These are phyloP conservation scores for Ampelomyces quisqualis DNA, from an alignment of 2,329 filamentous ascomycete species.

Conservation along the genomic window DNA sequence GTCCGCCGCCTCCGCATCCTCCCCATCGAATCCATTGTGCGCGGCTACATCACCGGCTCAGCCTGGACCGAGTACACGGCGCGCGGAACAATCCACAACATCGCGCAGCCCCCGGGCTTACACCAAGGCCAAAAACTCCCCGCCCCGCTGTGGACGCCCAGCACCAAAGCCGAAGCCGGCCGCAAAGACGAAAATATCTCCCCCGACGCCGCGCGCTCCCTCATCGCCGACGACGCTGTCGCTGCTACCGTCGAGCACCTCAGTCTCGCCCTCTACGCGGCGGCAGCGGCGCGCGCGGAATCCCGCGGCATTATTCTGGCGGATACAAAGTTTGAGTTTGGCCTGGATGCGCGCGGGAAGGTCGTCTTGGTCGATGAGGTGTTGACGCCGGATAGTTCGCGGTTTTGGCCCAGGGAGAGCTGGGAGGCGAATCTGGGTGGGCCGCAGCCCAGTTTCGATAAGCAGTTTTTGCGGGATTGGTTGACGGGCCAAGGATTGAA, in stretches of 20 bases:
- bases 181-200: slow-evolving; percentile 84
- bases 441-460: slow-evolving; percentile 83
- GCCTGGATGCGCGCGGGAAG: slow-evolving; percentile 61
- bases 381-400: slow-evolving; percentile 70
- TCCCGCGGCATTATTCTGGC: slow-evolving; percentile 73
- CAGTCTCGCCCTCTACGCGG: slow-evolving; percentile 63
- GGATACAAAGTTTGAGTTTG: slow-evolving; percentile 78
- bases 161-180: slow-evolving; percentile 79
- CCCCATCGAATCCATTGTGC: slow-evolving; percentile 80
- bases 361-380: slow-evolving; percentile 82
- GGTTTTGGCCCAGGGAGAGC: slow-evolving; percentile 78
- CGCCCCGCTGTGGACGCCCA: slow-evolving; percentile 73
- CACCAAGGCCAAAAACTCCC: slow-evolving; percentile 69
- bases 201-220: slow-evolving; percentile 58
- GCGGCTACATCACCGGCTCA: slow-evolving; percentile 84
- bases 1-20: slow-evolving; percentile 73
- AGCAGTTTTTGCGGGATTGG: slow-evolving; percentile 76
- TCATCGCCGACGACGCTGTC: slow-evolving; percentile 64
- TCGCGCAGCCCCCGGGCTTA: slow-evolving; percentile 67
- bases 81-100: slow-evolving; percentile 76
- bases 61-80: slow-evolving; percentile 78
- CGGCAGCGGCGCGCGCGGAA: slow-evolving; percentile 63
- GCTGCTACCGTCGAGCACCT: slow-evolving; percentile 66
- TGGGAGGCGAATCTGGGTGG: slow-evolving; percentile 66
- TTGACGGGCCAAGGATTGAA: slow-evolving; percentile 71